Percentiles rank a stretch among this genome's conserved stretches.
These are phyloP conservation scores for Chlorella sp. DNA, from an alignment of 139 green algal species.

Conservation along the genomic window DNA sequence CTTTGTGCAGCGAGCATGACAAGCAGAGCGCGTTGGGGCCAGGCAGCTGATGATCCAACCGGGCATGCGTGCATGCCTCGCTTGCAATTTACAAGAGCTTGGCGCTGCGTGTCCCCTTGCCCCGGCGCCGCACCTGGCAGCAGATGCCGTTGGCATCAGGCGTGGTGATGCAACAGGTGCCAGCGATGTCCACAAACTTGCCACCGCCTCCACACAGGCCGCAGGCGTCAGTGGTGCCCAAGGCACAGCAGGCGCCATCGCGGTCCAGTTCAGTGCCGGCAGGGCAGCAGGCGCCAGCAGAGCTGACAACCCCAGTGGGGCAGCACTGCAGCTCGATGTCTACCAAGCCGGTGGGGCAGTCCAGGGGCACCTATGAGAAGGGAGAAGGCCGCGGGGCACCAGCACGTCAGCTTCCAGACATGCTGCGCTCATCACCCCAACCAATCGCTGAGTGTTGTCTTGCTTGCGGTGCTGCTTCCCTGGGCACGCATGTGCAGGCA, in stretches of 20 bases:
- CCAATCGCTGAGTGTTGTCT: background rate
- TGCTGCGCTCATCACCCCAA: background rate
- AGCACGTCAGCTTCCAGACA: background rate
- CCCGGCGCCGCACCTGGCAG: slow-evolving; percentile 30
- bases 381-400: background rate
- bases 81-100: too few species aligned
- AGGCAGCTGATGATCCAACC: background rate
- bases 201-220: slow-evolving; percentile 58
- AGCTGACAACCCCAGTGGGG: slow-evolving; percentile 40
- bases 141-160: slow-evolving; percentile 60
- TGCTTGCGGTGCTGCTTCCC: background rate
- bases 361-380: slow-evolving; percentile 6
- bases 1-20: background rate
- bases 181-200: slow-evolving; percentile 46
- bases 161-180: slow-evolving; percentile 47
- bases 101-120: too few species aligned
- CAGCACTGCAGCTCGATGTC: slow-evolving; percentile 47
- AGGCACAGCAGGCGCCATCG: slow-evolving; percentile 51
- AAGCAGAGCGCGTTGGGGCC: background rate
- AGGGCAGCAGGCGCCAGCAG: slow-evolving; percentile 41
- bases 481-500: background rate
- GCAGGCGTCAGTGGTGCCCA: slow-evolving; percentile 51
- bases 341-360: slow-evolving; percentile 44
- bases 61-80: background rate
- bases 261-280: slow-evolving; percentile 43